Percentiles rank a stretch among this genome's conserved stretches.
Conservation (phyloP, 345 rosid genomes). For the Sonneratia caseolaris region DNA sequence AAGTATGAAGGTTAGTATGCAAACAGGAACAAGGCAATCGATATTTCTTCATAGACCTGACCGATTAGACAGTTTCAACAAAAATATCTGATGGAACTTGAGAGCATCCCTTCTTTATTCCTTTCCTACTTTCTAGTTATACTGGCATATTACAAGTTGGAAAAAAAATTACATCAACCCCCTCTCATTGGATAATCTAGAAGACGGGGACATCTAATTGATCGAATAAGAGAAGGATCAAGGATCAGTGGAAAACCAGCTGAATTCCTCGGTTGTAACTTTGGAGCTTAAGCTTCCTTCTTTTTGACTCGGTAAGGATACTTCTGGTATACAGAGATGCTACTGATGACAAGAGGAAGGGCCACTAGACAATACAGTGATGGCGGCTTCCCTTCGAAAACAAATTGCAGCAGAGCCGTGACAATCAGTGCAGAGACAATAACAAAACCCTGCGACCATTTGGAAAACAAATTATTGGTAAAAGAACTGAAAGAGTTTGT, state of each 20-base stretch:
- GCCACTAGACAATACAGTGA: conserved; percentile 61
- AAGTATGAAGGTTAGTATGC: not conserved
- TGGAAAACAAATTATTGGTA: not conserved
- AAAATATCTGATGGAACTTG: not conserved
- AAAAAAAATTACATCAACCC: not conserved
- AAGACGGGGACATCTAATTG: not conserved
- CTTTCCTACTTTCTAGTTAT: not conserved
- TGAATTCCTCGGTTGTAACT: not conserved
- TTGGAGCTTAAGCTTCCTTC: conserved; percentile 51
- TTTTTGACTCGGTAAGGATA: conserved; percentile 56
- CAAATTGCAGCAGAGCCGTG: conserved; percentile 79
- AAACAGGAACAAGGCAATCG: not conserved
- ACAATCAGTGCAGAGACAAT: conserved; percentile 91
- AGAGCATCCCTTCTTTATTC: not conserved
- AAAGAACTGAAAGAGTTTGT: not conserved
- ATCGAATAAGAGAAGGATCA: not conserved
- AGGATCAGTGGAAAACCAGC: not conserved
- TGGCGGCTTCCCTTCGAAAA: conserved; percentile 88
- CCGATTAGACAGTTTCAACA: not conserved
- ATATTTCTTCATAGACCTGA: not conserved
- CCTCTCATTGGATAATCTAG: not conserved
- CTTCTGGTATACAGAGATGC: conserved; percentile 85
- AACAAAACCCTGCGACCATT: conserved; percentile 70
- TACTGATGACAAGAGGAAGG: conserved; percentile 71
- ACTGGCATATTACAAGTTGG: not conserved